Conservation (phyloP, 352 stramenopile genomes). For the Globisporangium barbulae region DNA sequence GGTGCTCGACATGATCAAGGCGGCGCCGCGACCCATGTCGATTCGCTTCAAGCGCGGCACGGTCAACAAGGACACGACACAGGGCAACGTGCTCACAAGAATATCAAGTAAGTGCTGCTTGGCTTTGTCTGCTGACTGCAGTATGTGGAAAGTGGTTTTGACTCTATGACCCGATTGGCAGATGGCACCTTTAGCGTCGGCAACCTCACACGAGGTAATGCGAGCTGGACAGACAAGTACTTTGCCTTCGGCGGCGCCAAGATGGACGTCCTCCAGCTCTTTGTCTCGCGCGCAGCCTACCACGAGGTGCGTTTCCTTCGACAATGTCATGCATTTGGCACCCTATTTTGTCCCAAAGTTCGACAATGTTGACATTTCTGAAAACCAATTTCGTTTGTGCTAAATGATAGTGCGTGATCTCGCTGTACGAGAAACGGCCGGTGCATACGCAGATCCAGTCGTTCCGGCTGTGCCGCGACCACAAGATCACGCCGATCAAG, state of each 20-base stretch:
- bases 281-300: conserved; percentile 77
- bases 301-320: conserved; percentile 46
- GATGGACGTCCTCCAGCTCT: conserved; percentile 82
- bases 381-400: neutral
- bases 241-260: conserved; percentile 80
- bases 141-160: conserved; percentile 9
- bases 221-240: conserved; percentile 74
- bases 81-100: conserved; percentile 67
- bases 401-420: conserved; percentile 65
- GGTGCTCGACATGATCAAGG: conserved; percentile 76
- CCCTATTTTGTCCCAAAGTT: neutral
- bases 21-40: conserved; percentile 61
- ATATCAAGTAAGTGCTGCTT: conserved; percentile 62
- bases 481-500: conserved; percentile 85
- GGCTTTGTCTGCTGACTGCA: too few species aligned
- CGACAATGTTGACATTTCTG: neutral
- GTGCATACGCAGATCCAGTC: conserved; percentile 84
- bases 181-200: conserved; percentile 81
- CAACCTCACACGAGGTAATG: conserved; percentile 75
- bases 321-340: neutral
- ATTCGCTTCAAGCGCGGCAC: conserved; percentile 71
- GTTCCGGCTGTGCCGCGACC: conserved; percentile 76
- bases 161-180: conserved; percentile 24
- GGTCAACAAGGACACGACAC: conserved; percentile 65
- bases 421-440: conserved; percentile 78